Conservation (phyloP, 2,329 filamentous ascomycete species). For the Cladosporium sphaerospermum region DNA sequence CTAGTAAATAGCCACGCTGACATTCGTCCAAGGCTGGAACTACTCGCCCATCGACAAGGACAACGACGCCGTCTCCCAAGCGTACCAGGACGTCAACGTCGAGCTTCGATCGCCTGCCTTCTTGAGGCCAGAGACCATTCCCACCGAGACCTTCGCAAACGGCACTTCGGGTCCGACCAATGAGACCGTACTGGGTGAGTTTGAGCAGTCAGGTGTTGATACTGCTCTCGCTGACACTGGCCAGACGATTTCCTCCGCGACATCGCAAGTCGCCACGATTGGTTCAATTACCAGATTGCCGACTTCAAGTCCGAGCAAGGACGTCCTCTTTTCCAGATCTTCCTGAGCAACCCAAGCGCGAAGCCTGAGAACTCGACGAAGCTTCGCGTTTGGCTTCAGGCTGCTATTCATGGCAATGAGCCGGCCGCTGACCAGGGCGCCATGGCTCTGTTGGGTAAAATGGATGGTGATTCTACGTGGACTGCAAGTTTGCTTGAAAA, state of each 20-base stretch:
- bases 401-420: conserved; percentile 34
- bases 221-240: not conserved
- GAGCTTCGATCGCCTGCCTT: conserved; percentile 20
- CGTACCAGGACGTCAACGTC: conserved; percentile 18
- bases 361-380: conserved; percentile 19
- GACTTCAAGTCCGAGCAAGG: conserved; percentile 18
- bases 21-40: not conserved
- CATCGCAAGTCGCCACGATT: conserved; percentile 18
- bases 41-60: conserved; percentile 7
- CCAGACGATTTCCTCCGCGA: conserved; percentile 15
- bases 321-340: conserved; percentile 23
- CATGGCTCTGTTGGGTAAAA: conserved; percentile 31
- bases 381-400: conserved; percentile 33
- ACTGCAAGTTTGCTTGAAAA: conserved; percentile 27
- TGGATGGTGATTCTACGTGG: conserved; percentile 30
- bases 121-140: conserved; percentile 15
- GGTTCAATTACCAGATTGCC: conserved; percentile 15
- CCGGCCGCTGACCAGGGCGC: conserved; percentile 33
- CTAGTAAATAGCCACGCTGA: not conserved
- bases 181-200: conserved; percentile 15
- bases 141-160: conserved; percentile 14
- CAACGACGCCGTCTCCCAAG: conserved; percentile 1
- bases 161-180: conserved; percentile 20
- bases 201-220: not conserved
- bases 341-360: conserved; percentile 18